Base-by-base conservation (phyloP, 108 stramenopile species). In the Nitzschia sp. region DNA sequence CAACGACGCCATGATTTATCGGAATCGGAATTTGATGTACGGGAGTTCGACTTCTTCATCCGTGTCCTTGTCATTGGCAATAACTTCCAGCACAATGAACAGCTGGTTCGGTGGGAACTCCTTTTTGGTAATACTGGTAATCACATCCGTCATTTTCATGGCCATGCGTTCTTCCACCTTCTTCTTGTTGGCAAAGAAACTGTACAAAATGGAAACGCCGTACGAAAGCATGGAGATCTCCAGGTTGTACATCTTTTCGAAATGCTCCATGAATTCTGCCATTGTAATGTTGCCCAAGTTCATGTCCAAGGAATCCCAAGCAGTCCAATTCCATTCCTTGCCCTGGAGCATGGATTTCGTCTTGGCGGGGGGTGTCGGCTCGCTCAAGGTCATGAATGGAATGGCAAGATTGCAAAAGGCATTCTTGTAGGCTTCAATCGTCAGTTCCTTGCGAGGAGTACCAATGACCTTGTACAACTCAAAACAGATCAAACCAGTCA, bases 401-500 rank as follows among this genome's bases (percentile, higher is more conserved):
- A 97, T 88, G 46, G 98, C 98, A 23, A 94, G 75, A 81, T 98
- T 99, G 58, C 85, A 72, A 69, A 98, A 99, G 35, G 85, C 95
- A 76, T 91, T 96, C 83, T 97, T 97, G 90, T 95, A 96, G 24
- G 90, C 90, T 54, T 98, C 97, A 54, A 97, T 82, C 45, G 82
- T 90, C 69, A 97, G 87, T 62, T 88, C 84, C 74, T 94, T 96
- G 36, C 84, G 85, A 34, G 95, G 64, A 21, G 92, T 86, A 18
- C 95, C 92, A 59, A 98, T 77, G 45, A 99, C 72, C 88, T 99
- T 99, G 89, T 95, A 96, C 38, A 99, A 76, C 69, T 99, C 98
- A 30, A 99, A 79, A 66, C 98, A 97, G 66, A 98, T 86, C 38
- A 98, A 74, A 42, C 98, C 98, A 0, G 98, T 97, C 56, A 98